phyloP scores from a whole-genome alignment of 2,329 filamentous ascomycete species.

The Xylariaceae sp. region DNA sequence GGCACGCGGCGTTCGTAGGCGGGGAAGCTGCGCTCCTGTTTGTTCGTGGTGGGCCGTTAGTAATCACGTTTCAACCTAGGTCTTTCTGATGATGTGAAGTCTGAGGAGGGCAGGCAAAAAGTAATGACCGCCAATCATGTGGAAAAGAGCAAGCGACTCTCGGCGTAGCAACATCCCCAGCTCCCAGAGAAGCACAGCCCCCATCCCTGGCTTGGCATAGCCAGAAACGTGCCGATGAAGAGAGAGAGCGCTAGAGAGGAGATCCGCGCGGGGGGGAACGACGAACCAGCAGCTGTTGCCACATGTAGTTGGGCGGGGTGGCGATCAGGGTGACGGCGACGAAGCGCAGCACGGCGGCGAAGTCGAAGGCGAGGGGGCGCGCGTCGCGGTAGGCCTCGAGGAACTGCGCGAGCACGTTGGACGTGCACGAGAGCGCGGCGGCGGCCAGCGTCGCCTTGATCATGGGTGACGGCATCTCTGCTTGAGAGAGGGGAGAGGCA shows the following conservation, averaged over 20 bases:
- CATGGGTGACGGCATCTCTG: conserved; percentile 41
- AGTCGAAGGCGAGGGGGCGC: conserved; percentile 37
- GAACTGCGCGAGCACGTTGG: conserved; percentile 48
- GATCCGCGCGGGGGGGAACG: too few species aligned
- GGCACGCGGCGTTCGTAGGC: conserved; percentile 26
- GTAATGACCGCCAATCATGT: too few species aligned
- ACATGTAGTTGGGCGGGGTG: conserved; percentile 50
- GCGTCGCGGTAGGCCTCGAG: conserved; percentile 40
- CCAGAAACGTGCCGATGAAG: too few species aligned
- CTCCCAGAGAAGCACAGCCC: too few species aligned
- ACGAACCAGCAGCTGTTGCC: conserved; percentile 49
- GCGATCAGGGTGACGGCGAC: conserved; percentile 44
- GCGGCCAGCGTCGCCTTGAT: conserved; percentile 46
- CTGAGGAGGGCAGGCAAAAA: too few species aligned
- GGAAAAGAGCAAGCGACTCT: too few species aligned
- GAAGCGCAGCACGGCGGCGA: conserved; percentile 44
- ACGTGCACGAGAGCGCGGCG: conserved; percentile 40
- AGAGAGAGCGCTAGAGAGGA: too few species aligned
- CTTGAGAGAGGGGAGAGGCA: not conserved
- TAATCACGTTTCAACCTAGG: too few species aligned
- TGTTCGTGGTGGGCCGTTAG: too few species aligned
- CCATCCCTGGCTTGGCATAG: too few species aligned
- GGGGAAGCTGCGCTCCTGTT: conserved; percentile 46
- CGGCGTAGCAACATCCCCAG: too few species aligned
- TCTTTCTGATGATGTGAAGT: too few species aligned